Evolutionary conservation across 2,329 filamentous ascomycete species (phyloP), one percentile per base, ranked within the genome.

Genomic region (Paecilomyces dactylethromorphus): DNA sequence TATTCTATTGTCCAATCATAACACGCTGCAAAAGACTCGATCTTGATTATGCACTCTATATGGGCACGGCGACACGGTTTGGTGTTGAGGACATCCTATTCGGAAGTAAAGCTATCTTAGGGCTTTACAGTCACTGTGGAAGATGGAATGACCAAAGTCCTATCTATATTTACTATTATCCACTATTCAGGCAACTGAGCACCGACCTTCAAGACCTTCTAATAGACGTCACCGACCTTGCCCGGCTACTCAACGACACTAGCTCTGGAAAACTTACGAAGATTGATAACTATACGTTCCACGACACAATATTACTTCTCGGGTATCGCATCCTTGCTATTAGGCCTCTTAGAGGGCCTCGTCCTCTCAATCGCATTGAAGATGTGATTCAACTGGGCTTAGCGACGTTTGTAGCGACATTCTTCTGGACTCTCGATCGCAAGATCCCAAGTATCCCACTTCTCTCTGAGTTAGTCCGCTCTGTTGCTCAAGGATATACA

Each of bases 11-110:
- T 11, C 2, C 4, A 7, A n/a, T 33, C 8, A 55, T 29, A 3
- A 21, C 32, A 10, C 12, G 18, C 21, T 22, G 15, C 13, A 51
- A 26, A 18, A 61, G 59, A 49, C 32, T 58, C 31, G 57, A 61
- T 21, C 57, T 61, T 13, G 59, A 61, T 24, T 61, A 57, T 50
- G 57, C 57, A 22, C 39, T 61, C 10, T 52, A 58, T 31, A 61
- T 51, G 57, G 59, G 59, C 12, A 55, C 59, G 15, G 12, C 57
- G 15, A 61, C 54, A 18, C 58, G 39, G 15, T 61, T 61, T 26
- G 3, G 52, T 26, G 50, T 50, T 6, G 32, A 35, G 15, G 24
- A 56, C 13, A 18, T 45, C 18, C 15, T n/a, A 8, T n/a, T 4
- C 35, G 35, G 35, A 8, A 15, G 35, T 7, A n/a, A 1, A n/a